These are phyloP conservation scores for Rhodotorula sp. DNA, from an alignment of 1,284 basidiomycete species.

Conservation along the genomic window DNA sequence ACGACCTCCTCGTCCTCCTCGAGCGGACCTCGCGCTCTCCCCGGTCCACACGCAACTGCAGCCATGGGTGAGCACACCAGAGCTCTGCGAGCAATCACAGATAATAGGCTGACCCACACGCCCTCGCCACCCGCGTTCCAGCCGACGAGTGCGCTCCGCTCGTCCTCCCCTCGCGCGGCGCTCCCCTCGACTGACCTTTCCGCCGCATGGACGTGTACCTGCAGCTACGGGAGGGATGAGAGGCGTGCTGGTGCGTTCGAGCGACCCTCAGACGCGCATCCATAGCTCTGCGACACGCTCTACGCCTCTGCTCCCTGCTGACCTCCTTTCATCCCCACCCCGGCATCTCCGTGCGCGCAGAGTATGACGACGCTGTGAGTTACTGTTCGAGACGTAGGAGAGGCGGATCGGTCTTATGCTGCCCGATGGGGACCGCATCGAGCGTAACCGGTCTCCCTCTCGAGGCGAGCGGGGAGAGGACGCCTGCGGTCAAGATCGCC, in stretches of 20 bases:
- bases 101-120: not conserved
- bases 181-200: not conserved
- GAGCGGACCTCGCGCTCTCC: not conserved
- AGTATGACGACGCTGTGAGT: constrained; percentile 25
- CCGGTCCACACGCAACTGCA: not conserved
- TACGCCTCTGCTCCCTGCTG: not conserved
- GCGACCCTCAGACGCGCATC: no score
- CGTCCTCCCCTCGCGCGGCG: not conserved
- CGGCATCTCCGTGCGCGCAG: not conserved
- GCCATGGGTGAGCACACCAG: not conserved
- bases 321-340: not conserved
- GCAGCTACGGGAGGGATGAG: not conserved
- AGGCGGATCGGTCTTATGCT: not conserved
- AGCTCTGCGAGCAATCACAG: not conserved
- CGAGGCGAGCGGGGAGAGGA: not conserved
- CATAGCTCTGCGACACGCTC: not conserved
- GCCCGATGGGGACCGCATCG: not conserved
- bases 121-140: not conserved
- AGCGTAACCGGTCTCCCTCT: not conserved
- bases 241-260: constrained; percentile 6
- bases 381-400: not conserved
- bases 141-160: constrained; percentile 4
- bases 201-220: not conserved
- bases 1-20: no score
- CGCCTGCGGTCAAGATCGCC: not conserved